Percentiles rank a stretch among this genome's conserved stretches.
phyloP scores from a whole-genome alignment of 2,329 filamentous ascomycete species.

The Myriosclerotinia scirpicola region DNA sequence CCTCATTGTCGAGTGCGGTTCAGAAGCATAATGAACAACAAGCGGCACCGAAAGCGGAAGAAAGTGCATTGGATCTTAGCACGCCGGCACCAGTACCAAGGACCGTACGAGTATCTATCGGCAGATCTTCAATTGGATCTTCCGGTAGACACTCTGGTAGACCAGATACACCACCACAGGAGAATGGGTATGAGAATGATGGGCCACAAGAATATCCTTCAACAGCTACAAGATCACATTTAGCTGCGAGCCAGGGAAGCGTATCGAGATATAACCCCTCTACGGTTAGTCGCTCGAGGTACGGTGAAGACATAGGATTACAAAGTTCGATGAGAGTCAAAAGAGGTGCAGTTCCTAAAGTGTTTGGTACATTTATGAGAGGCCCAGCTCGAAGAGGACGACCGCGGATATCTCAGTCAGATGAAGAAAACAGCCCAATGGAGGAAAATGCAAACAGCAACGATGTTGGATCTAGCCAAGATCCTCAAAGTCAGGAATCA shows the following conservation, averaged over 20 bases:
- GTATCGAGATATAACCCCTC: conserved; percentile 52
- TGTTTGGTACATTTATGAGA: conserved; percentile 74
- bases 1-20: conserved; percentile 37
- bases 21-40: conserved; percentile 32
- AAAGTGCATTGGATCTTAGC: conserved; percentile 38
- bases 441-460: conserved; percentile 40
- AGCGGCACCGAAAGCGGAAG: conserved; percentile 29
- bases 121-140: conserved; percentile 35
- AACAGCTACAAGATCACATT: conserved; percentile 51
- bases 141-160: conserved; percentile 34
- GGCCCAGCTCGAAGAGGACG: conserved; percentile 76
- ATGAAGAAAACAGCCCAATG: conserved; percentile 46
- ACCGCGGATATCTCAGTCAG: conserved; percentile 51
- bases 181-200: conserved; percentile 31
- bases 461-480: conserved; percentile 38
- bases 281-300: conserved; percentile 51
- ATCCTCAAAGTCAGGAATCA: conserved; percentile 36
- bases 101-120: conserved; percentile 37
- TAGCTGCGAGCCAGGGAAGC: conserved; percentile 51
- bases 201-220: conserved; percentile 42
- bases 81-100: conserved; percentile 39
- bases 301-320: conserved; percentile 62
- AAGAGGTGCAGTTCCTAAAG: conserved; percentile 61
- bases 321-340: conserved; percentile 78
- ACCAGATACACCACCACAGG: conserved; percentile 31